These are phyloP conservation scores for Penicillium hordei DNA, from an alignment of 2,329 filamentous ascomycete species.

Conservation along the genomic window DNA sequence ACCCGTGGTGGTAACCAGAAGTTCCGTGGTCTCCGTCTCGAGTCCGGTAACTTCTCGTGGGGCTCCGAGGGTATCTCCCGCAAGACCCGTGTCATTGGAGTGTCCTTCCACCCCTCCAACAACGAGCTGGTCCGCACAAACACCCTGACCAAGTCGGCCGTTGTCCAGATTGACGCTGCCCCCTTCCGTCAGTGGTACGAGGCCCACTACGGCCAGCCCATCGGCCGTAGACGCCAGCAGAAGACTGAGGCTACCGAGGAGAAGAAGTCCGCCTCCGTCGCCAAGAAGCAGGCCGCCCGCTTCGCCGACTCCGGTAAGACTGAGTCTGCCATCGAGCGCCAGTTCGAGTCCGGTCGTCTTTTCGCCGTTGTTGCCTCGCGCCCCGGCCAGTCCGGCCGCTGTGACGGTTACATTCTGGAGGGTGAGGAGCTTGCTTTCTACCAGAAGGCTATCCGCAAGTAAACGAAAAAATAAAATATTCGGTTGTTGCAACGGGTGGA, in stretches of 20 bases:
- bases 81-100: constrained; percentile 98
- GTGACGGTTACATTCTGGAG: constrained; percentile 97
- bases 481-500: constrained; percentile 33
- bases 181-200: constrained; percentile 99
- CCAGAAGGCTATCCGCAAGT: constrained; percentile 99
- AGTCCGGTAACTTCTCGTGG: constrained; percentile 99
- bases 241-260: constrained; percentile 58
- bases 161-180: constrained; percentile 97
- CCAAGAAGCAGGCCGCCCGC: constrained; percentile 94
- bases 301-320: constrained; percentile 86
- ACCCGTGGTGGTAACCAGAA: constrained; percentile 99
- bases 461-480: constrained; percentile 51
- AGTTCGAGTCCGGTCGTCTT: constrained; percentile 98
- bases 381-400: constrained; percentile 94
- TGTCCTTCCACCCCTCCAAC: constrained; percentile 99
- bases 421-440: constrained; percentile 99
- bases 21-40: constrained; percentile 98
- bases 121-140: constrained; percentile 99
- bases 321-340: constrained; percentile 87
- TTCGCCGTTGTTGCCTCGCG: constrained; percentile 90
- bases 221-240: constrained; percentile 89
- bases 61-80: constrained; percentile 95
- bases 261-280: constrained; percentile 94
- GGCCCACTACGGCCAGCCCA: constrained; percentile 91
- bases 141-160: constrained; percentile 98